phyloP scores from a whole-genome alignment of 768 basidiomycete genomes.

The Termitomyces sp. region DNA sequence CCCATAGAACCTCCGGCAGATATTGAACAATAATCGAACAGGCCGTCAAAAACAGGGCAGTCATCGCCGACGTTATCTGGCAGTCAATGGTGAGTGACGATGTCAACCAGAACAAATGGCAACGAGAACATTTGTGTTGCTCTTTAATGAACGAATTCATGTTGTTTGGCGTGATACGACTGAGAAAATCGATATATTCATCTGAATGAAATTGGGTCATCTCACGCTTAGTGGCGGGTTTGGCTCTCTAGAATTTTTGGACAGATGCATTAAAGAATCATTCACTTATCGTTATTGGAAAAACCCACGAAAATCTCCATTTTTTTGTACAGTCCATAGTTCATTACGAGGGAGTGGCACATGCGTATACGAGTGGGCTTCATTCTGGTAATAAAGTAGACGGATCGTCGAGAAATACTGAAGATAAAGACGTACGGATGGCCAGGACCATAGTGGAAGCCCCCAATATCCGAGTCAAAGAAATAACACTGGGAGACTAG shows the following conservation, averaged over 20 bases:
- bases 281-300: neutral
- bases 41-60: slow-evolving; percentile 96
- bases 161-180: slow-evolving; percentile 90
- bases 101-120: slow-evolving; percentile 2
- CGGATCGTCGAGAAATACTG: slow-evolving; percentile 5
- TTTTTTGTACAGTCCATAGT: slow-evolving; percentile 97
- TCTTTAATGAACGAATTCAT: slow-evolving; percentile 93
- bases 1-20: slow-evolving; percentile 99
- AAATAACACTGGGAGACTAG: slow-evolving; percentile 80
- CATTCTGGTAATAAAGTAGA: slow-evolving; percentile 56
- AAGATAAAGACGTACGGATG: slow-evolving; percentile 57
- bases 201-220: slow-evolving; percentile 99
- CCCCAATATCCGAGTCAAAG: slow-evolving; percentile 98
- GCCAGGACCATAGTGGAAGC: slow-evolving; percentile 98
- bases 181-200: slow-evolving; percentile 97
- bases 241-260: slow-evolving; percentile 68
- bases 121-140: slow-evolving; percentile 83
- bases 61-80: slow-evolving; percentile 99
- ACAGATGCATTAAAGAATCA: neutral
- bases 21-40: slow-evolving; percentile 99
- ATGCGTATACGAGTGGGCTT: slow-evolving; percentile 98
- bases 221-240: slow-evolving; percentile 98
- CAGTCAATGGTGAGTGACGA: neutral
- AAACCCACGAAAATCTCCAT: slow-evolving; percentile 99
- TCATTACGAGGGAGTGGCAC: slow-evolving; percentile 99